Base-by-base conservation (phyloP, 2,329 filamentous ascomycete species). In the Trichophyton rubrum region DNA sequence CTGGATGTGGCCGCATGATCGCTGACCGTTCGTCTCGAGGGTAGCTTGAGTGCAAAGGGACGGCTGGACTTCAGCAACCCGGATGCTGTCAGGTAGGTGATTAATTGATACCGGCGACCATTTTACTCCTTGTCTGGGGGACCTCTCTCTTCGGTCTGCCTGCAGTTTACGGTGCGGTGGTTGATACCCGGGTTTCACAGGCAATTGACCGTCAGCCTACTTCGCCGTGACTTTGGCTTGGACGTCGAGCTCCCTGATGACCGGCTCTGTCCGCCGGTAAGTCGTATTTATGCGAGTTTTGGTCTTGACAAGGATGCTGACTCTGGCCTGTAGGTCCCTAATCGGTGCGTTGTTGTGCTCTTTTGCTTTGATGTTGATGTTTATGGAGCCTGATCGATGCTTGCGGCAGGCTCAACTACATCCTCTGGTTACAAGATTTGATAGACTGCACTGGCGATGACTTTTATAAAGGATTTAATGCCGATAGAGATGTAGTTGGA, bases 361-460 rank as follows among this genome's bases (percentile, higher is more conserved):
- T 3, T 6, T 5, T 13, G n/a, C 8, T 51, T 11, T 24, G 20
- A 22, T 45, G 33, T 33, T 38, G 8, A 38, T 38, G 33, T 5
- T 43, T 30, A 47, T 17, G 20, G 4, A 43, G 17, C 20, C n/a
- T 47, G 24, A 53, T 62, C 51, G 40, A 59, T 35, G 22, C 17
- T 61, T 9, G 0, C 83, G 40, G 82, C 63, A 84, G 90, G 57
- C 86, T 95, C 72, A 93, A 92, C 69, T 99, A 99, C 71, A 83
- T 97, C 20, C 77, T 91, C 7, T 97, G 91, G 90, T 77, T 97
- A 1, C 90, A 95, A 68, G 79, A 81, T 2, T 80, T 99, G 0
- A 70, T 97, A 5, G 90, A 95, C 68, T 85, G 84, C 0, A 87
- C 85, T 0, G 75, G 76, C 8, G 74, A 75, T 15, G 67, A 73